Evolutionary conservation across 441 rosid species (phyloP), one percentile per base, ranked within the genome.

Genomic region (Erodium chrysanthum): DNA sequence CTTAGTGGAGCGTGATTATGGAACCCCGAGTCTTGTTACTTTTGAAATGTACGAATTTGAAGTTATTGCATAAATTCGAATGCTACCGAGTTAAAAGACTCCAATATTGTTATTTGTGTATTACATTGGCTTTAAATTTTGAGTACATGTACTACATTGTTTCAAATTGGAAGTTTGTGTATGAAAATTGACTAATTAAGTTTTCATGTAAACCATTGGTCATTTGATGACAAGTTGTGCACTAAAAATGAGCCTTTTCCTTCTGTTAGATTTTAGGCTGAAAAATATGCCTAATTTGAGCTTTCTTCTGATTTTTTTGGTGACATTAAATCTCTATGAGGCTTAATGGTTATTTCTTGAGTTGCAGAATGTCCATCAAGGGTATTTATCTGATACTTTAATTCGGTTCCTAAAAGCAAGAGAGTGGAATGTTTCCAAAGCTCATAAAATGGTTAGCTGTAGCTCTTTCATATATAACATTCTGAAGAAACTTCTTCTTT

Each of bases 321-420:
- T 18, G 10, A 21, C 27, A 1, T 56, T 8, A 18, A 56, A 9
- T 18, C 62, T 6, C 25, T 31, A 5, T 5, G 3, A 31, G 40
- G 9, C n/a, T 31, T 64, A 73, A n/a, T 23, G 20, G 17, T 61
- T 66, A 11, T 72, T 65, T 68, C 23, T 67, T 65, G 48, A 64
- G 71, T 66, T 78, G 74, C 85, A 93, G 98, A 91, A 80, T 69
- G 62, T 91, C 44, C 93, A 93, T 81, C 96, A 88, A 81, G 97
- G 98, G 52, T 85, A 81, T 71, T 69, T 59, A 71, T 76, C 82
- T 27, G 96, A 89, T 83, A 86, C 85, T 66, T 80, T 91, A 81
- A 72, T 56, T 44, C 98, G 97, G 22, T 93, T 93, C 78, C 84
- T 93, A 37, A 89, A 85, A 78, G 98, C 97, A 37, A 79, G 98